Evolutionary conservation across 495 filamentous ascomycete genomes (phyloP), one percentile per base, ranked within the genome.

Genomic region (Eremomyces bilateralis): DNA sequence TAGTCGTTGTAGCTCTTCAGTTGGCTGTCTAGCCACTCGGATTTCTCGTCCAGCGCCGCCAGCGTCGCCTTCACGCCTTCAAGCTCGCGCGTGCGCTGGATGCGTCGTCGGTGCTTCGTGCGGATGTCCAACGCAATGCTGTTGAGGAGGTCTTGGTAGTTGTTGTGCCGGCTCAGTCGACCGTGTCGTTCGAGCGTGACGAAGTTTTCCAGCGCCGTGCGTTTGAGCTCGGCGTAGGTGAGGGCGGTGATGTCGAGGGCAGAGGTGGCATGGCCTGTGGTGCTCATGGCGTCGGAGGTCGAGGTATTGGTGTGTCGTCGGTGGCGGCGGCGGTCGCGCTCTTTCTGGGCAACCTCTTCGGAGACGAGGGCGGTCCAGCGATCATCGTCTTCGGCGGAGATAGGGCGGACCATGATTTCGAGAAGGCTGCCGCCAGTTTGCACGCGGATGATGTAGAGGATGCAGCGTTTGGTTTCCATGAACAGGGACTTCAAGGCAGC

Each of bases 1-100:
- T 94, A 95, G 55, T 95, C 82, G 50, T 99, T 93, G 62, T 94
- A 99, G 41, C 73, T 82, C 62, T 92, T 90, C 28, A 93, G 67
- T 56, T 95, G 90, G 41, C 79, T 73, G 45, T 99, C 90, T 1
- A 99, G 65, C 58, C 82, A 95, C 32, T 66, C 63, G 17, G 88
- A 83, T 54, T 99, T 94, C 43, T 90, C 80, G 51, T 81, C 78
- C 35, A 99, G 60, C 41, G 85, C 78, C 5, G 60, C 61, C 20
- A 93, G 69, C 3, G 88, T 99, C 42, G 80, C 57, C 15, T 77
- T 70, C 27, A 92, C 80, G 40, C 78, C 75, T 44, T 95, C 88
- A 25, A 95, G 53, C 53, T 99, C 90, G 20, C 80, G 71, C 45
- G 84, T 73, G 35, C 88, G 69, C 48, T 95, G 83, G 21, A 95